Evolutionary conservation across 805 yeast genomes (phyloP).

Genomic region (Myxozyma melibiosi): DNA sequence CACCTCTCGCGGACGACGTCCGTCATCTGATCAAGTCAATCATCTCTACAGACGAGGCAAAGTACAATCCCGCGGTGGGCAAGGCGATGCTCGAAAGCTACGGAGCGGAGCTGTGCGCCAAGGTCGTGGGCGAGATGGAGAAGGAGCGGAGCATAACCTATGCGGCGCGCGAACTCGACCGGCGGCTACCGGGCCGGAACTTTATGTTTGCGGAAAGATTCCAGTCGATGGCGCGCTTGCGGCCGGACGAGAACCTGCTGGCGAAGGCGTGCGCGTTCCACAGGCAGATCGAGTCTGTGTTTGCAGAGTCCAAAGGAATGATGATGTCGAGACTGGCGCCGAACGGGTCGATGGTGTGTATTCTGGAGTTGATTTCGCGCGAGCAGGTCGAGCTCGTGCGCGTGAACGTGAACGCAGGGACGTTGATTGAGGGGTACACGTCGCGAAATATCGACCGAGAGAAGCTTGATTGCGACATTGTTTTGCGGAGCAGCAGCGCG

Average conservation of each 20-base stretch:
- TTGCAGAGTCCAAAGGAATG: slow-evolving; percentile 55
- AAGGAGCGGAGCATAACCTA: slow-evolving; percentile 47
- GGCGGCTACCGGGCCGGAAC: slow-evolving; percentile 50
- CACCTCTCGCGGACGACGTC: slow-evolving; percentile 15
- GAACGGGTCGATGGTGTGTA: slow-evolving; percentile 63
- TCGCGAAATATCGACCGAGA: slow-evolving; percentile 73
- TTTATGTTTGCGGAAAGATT: slow-evolving; percentile 61
- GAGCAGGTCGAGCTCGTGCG: slow-evolving; percentile 50
- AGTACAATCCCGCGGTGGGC: slow-evolving; percentile 52
- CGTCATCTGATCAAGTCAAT: slow-evolving; percentile 47
- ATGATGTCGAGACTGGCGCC: slow-evolving; percentile 56
- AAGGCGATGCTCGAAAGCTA: slow-evolving; percentile 50
- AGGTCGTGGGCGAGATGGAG: slow-evolving; percentile 55
- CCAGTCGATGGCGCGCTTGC: slow-evolving; percentile 45
- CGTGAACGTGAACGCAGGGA: slow-evolving; percentile 53
- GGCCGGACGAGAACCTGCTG: slow-evolving; percentile 48
- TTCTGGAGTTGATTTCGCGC: slow-evolving; percentile 58
- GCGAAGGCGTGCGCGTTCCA: slow-evolving; percentile 52
- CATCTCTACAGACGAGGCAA: slow-evolving; percentile 55
- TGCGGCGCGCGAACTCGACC: slow-evolving; percentile 40
- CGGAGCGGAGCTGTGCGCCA: slow-evolving; percentile 52
- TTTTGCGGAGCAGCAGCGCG: slow-evolving; percentile 41
- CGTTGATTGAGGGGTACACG: slow-evolving; percentile 63
- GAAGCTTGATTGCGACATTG: slow-evolving; percentile 65
- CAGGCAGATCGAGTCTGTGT: slow-evolving; percentile 47